Base-by-base conservation (phyloP, 495 filamentous ascomycete species). In the Acidiella bohemica region DNA sequence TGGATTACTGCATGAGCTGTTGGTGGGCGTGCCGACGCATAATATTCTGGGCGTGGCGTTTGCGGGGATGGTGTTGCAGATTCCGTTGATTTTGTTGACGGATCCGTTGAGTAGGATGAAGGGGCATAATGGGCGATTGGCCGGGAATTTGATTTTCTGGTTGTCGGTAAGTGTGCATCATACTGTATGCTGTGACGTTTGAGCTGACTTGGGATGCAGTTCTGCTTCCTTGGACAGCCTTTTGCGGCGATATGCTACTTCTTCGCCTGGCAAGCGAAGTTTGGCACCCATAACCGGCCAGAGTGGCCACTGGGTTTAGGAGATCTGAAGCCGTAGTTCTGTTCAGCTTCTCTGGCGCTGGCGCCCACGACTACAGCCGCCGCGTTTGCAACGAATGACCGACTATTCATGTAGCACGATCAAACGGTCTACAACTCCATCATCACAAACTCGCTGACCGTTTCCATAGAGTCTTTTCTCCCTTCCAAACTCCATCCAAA, bases 251-350 rank as follows among this genome's bases (percentile, higher is more conserved):
- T 96, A 24, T 56, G 90, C 46, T 97, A 97, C 58, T 97, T 93
- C 59, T 95, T 93, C 56, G 90, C 86, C 11, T 97, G 90, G 90
- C 88, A 95, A 59, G 86, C 84, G 14, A 97, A 97, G 62, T 93
- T 93, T 56, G 90, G 90, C 14, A 86, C 75, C 51, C 10, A 41
- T 21, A 39, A 28, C 20, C 19, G 42, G 16, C 47, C 47, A 4
- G 32, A 31, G 19, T 50, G 47, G 47, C 42, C 47, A 29, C 22
- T 36, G 26, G 25, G 39, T 21, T 18, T 38, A 17, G 31, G 44
- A n/a, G 39, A 42, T 17, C 2, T 22, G 28, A 42, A 42, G 39
- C 6, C 26, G 14, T 39, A 39, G 26, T 3, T 22, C 20, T 10
- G 2, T 34, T 34, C 32, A 11, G 28, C 28, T 3, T 12, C 4